Evolutionary conservation across 2,329 filamentous ascomycete genomes (phyloP), one percentile per base, ranked within the genome.

Genomic region (Cadophora sp.): DNA sequence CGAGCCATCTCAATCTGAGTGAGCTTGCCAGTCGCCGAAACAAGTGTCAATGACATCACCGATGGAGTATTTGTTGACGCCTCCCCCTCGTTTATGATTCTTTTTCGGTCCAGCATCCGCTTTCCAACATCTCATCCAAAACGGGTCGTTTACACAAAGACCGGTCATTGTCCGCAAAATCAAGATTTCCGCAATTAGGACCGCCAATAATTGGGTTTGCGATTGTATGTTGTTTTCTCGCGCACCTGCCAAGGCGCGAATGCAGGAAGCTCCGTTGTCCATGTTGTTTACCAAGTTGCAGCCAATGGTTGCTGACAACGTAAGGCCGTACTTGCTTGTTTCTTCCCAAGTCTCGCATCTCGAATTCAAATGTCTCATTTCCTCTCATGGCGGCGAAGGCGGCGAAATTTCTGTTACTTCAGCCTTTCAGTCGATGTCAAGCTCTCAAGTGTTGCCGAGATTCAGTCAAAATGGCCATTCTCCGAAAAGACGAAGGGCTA

Each of bases 41-140:
- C 16, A 26, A 62, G 6, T 40, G 46, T 61, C 26, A 46, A 62
- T 62, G 43, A 48, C 59, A 62, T 62, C 59, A 50, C 40, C 40
- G 0, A 12, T 14, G 4, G 12, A 16, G 16, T 8, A 24, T 48
- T 19, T 50, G 43, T 29, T 62, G 24, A 50, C 22, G n/a, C 56
- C 37, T 61, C 26, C 34, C 34, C 34, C 34, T 37, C 34, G 8
- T 37, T 37, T 12, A 29, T 46, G 11, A 24, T 26, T 24, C 22
- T 48, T 24, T 26, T 24, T 37, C 40, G 34, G 34, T 4, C 19
- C 24, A 61, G 22, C 31, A 40, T 37, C 31, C 3, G 53, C 19
- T 16, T 59, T 59, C 22, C 22, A 59, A 31, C 26, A 19, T 43
- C 16, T 56, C 12, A 31, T 58, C 55, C 55, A n/a, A 37, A 37